A percentile compares a stretch with the other conserved stretches of the same genome.
Conservation (phyloP, 768 basidiomycete species). For the Termitomyces heimii region DNA sequence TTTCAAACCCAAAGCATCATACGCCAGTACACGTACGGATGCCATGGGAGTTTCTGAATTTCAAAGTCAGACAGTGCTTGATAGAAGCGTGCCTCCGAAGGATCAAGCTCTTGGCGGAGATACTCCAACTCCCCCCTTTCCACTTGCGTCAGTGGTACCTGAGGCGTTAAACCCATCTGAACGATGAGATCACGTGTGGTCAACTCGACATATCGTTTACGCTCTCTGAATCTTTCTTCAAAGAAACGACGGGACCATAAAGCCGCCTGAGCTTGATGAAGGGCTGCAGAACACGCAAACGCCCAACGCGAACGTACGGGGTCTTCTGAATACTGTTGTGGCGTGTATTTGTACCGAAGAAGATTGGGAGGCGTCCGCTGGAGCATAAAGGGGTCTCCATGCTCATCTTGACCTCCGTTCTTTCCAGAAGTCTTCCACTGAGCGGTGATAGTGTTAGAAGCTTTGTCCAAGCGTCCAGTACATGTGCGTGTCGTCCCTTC, state of each 20-base stretch:
- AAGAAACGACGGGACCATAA: constrained; percentile 28
- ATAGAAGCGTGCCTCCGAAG: constrained; percentile 28
- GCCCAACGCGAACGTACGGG: constrained; percentile 26
- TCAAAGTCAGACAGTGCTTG: constrained; percentile 26
- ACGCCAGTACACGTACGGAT: constrained; percentile 22
- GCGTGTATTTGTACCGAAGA: constrained; percentile 23
- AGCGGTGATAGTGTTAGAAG: constrained; percentile 13
- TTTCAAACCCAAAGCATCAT: neutral
- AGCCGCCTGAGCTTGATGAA: constrained; percentile 23
- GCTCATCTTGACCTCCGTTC: constrained; percentile 4
- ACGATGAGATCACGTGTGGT: constrained; percentile 23
- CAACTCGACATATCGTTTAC: constrained; percentile 25
- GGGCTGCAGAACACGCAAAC: constrained; percentile 25
- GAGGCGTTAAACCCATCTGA: constrained; percentile 24
- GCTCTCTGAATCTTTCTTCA: constrained; percentile 22
- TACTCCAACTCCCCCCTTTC: constrained; percentile 25
- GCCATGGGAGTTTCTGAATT: constrained; percentile 28
- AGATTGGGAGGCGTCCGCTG: constrained; percentile 23
- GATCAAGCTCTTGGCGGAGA: constrained; percentile 23
- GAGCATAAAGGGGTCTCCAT: constrained; percentile 18
- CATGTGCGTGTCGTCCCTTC: constrained; percentile 21
- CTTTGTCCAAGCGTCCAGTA: constrained; percentile 16
- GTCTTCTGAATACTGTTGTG: constrained; percentile 21
- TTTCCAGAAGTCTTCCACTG: constrained; percentile 10
- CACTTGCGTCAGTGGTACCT: constrained; percentile 18